Evolutionary conservation across 257 asterid species (phyloP).

Genomic region (Nicotiana attenuata): DNA sequence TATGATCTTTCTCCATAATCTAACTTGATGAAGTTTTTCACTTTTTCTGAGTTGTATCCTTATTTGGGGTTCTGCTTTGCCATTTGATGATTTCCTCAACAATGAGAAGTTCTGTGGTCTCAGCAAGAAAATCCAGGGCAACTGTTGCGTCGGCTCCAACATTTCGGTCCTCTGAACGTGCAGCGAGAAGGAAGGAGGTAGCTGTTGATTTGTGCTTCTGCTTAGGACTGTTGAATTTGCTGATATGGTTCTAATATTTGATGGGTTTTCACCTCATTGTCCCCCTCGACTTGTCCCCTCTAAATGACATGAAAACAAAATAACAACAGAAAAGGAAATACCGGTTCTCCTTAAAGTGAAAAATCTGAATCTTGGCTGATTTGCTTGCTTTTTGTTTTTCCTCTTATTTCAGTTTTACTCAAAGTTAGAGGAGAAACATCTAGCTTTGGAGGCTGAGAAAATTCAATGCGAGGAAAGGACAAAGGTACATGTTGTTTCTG

Average conservation of each 20-base stretch:
- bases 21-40: neutral
- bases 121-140: constrained; percentile 45
- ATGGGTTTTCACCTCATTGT: neutral
- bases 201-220: neutral
- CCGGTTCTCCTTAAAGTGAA: neutral
- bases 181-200: constrained; percentile 90
- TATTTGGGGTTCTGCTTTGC: constrained; percentile 3
- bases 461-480: constrained; percentile 57
- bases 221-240: neutral
- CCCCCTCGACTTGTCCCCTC: neutral
- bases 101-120: constrained; percentile 33
- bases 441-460: constrained; percentile 76
- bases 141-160: constrained; percentile 56
- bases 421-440: constrained; percentile 78
- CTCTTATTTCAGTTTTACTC: constrained; percentile 46
- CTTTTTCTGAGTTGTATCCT: constrained; percentile 13
- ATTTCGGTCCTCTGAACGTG: constrained; percentile 70
- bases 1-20: constrained; percentile 36
- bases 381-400: neutral
- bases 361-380: neutral
- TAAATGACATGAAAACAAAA: neutral
- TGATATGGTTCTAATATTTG: neutral
- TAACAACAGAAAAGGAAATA: neutral
- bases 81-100: constrained; percentile 27
- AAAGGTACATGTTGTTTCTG: constrained; percentile 37